A percentile compares a stretch with the other conserved stretches of the same genome.
Conservation (phyloP, 495 filamentous ascomycete genomes). For the Annulohypoxylon maeteangense region DNA sequence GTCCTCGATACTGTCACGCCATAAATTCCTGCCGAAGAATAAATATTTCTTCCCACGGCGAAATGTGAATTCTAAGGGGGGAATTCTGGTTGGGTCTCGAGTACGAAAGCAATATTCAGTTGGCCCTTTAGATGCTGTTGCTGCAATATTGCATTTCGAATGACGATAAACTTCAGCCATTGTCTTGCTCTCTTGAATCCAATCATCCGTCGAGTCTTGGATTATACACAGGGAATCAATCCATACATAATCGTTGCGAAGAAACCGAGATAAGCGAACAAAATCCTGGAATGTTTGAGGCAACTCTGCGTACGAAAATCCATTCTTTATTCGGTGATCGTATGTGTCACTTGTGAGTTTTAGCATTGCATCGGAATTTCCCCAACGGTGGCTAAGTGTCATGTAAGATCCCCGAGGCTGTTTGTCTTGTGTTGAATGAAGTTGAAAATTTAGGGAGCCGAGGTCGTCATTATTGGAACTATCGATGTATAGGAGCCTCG, state of each 20-base stretch:
- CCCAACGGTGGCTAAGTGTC: conserved; percentile 53
- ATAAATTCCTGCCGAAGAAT: neutral
- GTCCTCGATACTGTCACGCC: neutral
- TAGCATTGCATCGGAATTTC: conserved; percentile 14
- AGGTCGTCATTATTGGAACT: neutral
- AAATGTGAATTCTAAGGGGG: neutral
- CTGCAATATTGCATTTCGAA: conserved; percentile 43
- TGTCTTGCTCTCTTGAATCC: conserved; percentile 39
- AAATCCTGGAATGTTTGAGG: conserved; percentile 48
- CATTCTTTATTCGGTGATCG: neutral
- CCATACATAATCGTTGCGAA: conserved; percentile 46
- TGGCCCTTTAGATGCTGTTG: conserved; percentile 20
- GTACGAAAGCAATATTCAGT: neutral
- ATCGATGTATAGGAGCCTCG: conserved; percentile 20
- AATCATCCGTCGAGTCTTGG: conserved; percentile 41
- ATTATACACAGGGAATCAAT: conserved; percentile 52
- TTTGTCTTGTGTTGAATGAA: neutral
- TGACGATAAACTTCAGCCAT: conserved; percentile 47
- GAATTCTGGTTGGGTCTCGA: neutral
- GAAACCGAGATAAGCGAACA: conserved; percentile 28
- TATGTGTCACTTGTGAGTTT: conserved; percentile 23
- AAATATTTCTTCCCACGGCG: neutral
- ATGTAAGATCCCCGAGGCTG: conserved; percentile 29
- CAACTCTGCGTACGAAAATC: conserved; percentile 30
- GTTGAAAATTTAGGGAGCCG: neutral